Evolutionary conservation across 164 flowering plant species (phyloP).

Genomic region (Berberis thunbergii): DNA sequence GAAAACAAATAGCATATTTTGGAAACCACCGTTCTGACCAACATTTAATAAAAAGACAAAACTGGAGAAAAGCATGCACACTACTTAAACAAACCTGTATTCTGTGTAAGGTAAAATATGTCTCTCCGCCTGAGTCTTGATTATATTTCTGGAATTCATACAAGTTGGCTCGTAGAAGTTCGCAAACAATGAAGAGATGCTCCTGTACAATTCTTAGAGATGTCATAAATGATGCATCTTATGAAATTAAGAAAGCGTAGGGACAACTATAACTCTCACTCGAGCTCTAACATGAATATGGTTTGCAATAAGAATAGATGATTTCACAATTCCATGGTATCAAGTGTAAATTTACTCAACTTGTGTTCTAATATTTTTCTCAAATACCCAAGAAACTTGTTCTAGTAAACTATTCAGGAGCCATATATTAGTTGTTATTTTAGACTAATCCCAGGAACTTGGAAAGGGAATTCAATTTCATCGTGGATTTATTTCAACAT

Average conservation of each 20-base stretch:
- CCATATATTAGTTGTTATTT: no score
- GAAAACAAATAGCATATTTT: no score
- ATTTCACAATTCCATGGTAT: no score
- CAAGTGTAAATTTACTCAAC: no score
- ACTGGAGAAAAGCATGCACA: background rate
- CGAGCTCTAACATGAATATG: background rate
- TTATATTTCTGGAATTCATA: conserved; percentile 88
- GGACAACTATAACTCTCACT: background rate
- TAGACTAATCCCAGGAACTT: no score
- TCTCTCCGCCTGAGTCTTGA: conserved; percentile 72
- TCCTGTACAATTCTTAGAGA: conserved; percentile 36
- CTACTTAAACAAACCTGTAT: conserved; percentile 55
- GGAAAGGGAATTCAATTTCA: no score
- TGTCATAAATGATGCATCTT: background rate
- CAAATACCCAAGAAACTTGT: no score
- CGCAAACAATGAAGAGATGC: conserved; percentile 89
- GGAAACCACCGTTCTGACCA: no score
- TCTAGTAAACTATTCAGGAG: no score
- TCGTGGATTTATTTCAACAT: no score
- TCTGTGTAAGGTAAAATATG: conserved; percentile 60
- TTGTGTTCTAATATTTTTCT: no score
- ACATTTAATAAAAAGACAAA: background rate
- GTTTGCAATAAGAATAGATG: no score
- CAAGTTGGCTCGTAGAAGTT: conserved; percentile 81
- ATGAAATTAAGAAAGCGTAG: background rate